Evolutionary conservation across 306 rosid species (phyloP), one percentile per base, ranked within the genome.

Genomic region (Glycine tomentella): DNA sequence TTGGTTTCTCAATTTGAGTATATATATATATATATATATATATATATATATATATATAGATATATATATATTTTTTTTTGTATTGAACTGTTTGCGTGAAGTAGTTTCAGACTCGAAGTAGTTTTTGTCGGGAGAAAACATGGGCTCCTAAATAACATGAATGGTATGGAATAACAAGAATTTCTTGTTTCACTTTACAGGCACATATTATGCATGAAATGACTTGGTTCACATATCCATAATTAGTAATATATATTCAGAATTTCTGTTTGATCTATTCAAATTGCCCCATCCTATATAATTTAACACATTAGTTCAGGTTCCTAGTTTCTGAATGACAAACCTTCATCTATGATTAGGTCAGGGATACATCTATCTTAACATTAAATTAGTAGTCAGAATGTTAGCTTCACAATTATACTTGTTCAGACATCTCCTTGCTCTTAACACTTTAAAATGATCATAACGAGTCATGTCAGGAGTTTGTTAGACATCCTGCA

Each of bases 131-230:
- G 31, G 31, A 25, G 31, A 25, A 25, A 25, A 0, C 31, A 25
- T 25, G 31, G 31, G 31, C 31, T 71, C 74, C 51, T 25, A 25
- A 25, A 63, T 74, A 78, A 81, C 70, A 15, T 74, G 77, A 57
- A 69, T 57, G 6, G 34, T 36, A 9, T 50, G 52, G 59, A 78
- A 87, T 74, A 75, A 87, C 42, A 81, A 15, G 56, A 48, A 34
- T 68, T 69, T 36, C 17, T 74, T 36, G 73, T 78, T 71, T 78
- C 65, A 59, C 71, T 45, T 33, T 63, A 34, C 69, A 63, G 33
- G 69, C 6, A 63, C 2, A 63, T 63, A 63, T 62, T 12, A 13
- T 36, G 69, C 46, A 5, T 63, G 42, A 36, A 62, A 62, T 20
- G 36, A 20, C 36, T 58, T 59, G 3, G n/a, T 59, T 59, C 3